Conservation (phyloP, 371 early-diverging fungal genomes). For the Dichotomocladium elegans region DNA sequence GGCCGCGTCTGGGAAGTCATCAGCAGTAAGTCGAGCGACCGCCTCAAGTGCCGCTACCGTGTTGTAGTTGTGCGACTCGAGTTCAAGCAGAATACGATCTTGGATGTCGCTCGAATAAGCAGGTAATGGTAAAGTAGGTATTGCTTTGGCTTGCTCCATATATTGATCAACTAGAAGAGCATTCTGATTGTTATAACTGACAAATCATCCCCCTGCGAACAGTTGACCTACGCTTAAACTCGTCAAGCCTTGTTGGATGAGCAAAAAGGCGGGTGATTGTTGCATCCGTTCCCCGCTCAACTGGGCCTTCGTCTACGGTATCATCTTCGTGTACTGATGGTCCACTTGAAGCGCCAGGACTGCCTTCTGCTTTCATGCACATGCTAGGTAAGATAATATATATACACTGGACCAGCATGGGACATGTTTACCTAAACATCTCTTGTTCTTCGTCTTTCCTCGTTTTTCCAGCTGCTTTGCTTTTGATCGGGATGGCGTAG, state of each 20-base stretch:
- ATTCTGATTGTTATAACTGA: background rate
- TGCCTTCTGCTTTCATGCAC: background rate
- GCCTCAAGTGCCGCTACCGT: slow-evolving; percentile 50
- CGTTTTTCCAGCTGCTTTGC: background rate
- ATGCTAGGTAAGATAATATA: too few relatives aligned
- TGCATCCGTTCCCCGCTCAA: slow-evolving; percentile 44
- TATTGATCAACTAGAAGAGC: slow-evolving; percentile 40
- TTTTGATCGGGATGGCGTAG: background rate
- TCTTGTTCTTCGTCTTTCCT: background rate
- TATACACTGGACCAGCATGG: too few relatives aligned
- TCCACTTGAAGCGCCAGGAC: background rate
- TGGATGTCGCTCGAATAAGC: slow-evolving; percentile 50
- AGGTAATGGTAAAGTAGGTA: slow-evolving; percentile 34
- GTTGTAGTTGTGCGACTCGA: slow-evolving; percentile 59
- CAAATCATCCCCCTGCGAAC: background rate
- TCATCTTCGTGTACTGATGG: too few relatives aligned
- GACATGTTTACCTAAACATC: slow-evolving; percentile 1
- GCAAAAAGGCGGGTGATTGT: slow-evolving; percentile 38
- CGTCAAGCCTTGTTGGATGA: slow-evolving; percentile 29
- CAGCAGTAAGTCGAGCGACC: slow-evolving; percentile 42
- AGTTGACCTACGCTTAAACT: slow-evolving; percentile 26
- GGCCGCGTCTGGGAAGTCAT: slow-evolving; percentile 45
- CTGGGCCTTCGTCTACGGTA: background rate
- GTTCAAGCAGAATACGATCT: slow-evolving; percentile 57
- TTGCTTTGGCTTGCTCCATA: slow-evolving; percentile 35